Evolutionary conservation across 768 basidiomycete genomes (phyloP).

Genomic region (Crepidotus variabilis): DNA sequence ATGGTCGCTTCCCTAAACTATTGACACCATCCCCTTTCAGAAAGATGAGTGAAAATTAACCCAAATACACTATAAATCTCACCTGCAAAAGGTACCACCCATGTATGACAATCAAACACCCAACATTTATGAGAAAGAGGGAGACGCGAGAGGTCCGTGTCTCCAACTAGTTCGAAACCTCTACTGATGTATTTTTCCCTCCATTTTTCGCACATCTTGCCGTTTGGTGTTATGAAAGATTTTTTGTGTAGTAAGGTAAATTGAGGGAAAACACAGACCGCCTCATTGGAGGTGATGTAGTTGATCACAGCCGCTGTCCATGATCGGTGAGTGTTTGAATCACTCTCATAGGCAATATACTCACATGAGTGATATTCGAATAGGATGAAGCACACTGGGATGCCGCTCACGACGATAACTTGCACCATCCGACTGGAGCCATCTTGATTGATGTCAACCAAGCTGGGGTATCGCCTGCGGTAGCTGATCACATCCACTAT

Average conservation of each 20-base stretch:
- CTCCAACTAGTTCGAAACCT: neutral
- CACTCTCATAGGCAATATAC: neutral
- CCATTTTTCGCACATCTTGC: neutral
- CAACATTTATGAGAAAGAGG: too few species aligned
- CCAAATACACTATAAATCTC: too few species aligned
- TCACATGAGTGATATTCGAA: neutral
- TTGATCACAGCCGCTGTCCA: conserved; percentile 5
- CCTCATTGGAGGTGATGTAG: conserved; percentile 1
- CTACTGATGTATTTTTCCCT: neutral
- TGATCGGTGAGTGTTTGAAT: neutral
- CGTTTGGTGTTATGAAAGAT: neutral
- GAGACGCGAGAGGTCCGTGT: too few species aligned
- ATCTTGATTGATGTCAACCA: too few species aligned
- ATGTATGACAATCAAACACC: too few species aligned
- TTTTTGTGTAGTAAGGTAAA: neutral
- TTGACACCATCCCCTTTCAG: too few species aligned
- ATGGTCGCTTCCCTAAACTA: too few species aligned
- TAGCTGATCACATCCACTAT: too few species aligned
- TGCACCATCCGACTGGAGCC: neutral
- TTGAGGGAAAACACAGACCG: conserved; percentile 5
- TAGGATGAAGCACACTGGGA: neutral
- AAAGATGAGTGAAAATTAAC: too few species aligned
- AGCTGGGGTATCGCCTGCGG: too few species aligned
- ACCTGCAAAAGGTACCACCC: too few species aligned
- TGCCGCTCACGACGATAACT: neutral